Evolutionary conservation across 2,329 filamentous ascomycete genomes (phyloP).

Genomic region (Pseudogymnoascus sp.): DNA sequence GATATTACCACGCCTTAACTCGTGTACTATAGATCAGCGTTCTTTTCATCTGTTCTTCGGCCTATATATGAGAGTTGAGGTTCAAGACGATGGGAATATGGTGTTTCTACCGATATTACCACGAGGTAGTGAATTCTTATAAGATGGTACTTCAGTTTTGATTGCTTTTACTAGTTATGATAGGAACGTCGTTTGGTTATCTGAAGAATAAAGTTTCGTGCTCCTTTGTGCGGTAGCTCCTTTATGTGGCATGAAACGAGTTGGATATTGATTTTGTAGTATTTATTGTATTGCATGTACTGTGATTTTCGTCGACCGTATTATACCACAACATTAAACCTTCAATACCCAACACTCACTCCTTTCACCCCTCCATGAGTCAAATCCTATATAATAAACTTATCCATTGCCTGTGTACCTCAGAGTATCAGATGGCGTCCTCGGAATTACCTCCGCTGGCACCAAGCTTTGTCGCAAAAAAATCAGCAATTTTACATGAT

Average conservation of each 20-base stretch:
- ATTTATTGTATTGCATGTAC: not conserved
- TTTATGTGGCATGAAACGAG: not conserved
- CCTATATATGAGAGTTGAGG: not conserved
- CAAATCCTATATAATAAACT: not conserved
- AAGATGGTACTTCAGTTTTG: not conserved
- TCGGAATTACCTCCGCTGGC: not conserved
- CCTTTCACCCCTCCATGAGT: not conserved
- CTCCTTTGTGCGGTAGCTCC: not conserved
- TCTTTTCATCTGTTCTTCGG: not conserved
- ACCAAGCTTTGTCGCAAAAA: slow-evolving; percentile 49
- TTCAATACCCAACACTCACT: not conserved
- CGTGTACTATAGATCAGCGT: not conserved
- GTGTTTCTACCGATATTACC: not conserved
- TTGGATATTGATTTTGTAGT: not conserved
- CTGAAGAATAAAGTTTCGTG: not conserved
- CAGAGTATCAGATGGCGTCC: not conserved
- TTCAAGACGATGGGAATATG: not conserved
- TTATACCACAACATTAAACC: not conserved
- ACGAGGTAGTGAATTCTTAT: not conserved
- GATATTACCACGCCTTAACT: not conserved
- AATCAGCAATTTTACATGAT: slow-evolving; percentile 62
- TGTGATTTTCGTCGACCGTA: not conserved
- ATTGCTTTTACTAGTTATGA: not conserved
- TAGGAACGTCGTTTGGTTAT: not conserved
- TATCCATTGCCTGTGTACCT: not conserved